Percentiles rank a stretch among this genome's conserved stretches.
Evolutionary conservation across 2,329 filamentous ascomycete species (phyloP).

Genomic region (Penicillium sp.): DNA sequence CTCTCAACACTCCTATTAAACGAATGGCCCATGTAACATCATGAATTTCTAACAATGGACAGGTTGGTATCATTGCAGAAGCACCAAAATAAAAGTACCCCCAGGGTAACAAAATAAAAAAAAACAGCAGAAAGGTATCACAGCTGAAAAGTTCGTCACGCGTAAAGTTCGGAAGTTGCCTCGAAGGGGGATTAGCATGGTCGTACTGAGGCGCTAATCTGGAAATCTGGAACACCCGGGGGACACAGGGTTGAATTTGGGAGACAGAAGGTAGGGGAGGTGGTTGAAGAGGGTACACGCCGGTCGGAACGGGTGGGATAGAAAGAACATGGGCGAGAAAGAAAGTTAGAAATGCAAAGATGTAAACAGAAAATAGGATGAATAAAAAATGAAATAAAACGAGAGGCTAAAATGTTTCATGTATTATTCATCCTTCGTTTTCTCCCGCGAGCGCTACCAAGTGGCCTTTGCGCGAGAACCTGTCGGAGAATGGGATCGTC

Average conservation of each 20-base stretch:
- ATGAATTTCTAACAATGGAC: slow-evolving; percentile 27
- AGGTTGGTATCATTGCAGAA: slow-evolving; percentile 30
- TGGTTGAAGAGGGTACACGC: not conserved
- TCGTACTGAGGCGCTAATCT: slow-evolving; percentile 8
- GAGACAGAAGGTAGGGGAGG: too few relatives aligned
- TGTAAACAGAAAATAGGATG: not conserved
- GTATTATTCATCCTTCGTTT: slow-evolving; percentile 57
- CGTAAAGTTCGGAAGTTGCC: slow-evolving; percentile 15
- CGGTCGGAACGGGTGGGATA: not conserved
- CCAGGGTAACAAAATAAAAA: not conserved
- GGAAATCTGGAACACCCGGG: slow-evolving; percentile 8
- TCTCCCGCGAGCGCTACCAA: slow-evolving; percentile 78
- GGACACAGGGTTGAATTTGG: not conserved
- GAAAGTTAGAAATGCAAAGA: not conserved
- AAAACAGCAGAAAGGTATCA: slow-evolving; percentile 21
- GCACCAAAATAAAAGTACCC: slow-evolving; percentile 5
- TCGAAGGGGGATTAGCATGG: not conserved
- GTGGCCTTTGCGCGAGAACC: slow-evolving; percentile 80
- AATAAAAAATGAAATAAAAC: not conserved
- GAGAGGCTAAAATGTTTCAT: slow-evolving; percentile 1
- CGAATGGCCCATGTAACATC: slow-evolving; percentile 28
- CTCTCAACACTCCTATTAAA: slow-evolving; percentile 10
- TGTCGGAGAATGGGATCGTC: slow-evolving; percentile 79
- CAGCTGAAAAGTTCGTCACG: slow-evolving; percentile 21
- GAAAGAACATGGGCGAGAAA: not conserved